A percentile compares a stretch with the other conserved stretches of the same genome.
Evolutionary conservation across 2,329 filamentous ascomycete genomes (phyloP).

Genomic region (Talaromyces funiculosus): DNA sequence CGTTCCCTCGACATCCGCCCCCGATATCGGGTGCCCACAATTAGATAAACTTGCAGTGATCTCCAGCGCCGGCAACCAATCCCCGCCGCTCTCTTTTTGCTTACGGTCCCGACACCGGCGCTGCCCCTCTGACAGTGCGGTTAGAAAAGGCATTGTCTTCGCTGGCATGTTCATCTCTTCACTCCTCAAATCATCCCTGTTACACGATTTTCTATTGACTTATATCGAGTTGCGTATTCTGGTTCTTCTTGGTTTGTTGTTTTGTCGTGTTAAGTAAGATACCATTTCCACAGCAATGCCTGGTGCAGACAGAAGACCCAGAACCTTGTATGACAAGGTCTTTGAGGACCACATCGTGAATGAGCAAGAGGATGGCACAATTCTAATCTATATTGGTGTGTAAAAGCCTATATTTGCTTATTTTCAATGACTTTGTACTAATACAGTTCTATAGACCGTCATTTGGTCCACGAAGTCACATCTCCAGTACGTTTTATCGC

Average conservation of each 20-base stretch:
- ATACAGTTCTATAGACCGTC: constrained; percentile 60
- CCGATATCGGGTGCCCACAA: constrained; percentile 10
- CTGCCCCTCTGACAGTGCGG: constrained; percentile 9
- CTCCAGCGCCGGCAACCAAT: constrained; percentile 3
- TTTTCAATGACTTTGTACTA: neutral
- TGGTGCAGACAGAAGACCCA: constrained; percentile 62
- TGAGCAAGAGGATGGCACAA: constrained; percentile 87
- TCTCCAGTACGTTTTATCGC: constrained; percentile 60
- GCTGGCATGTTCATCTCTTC: neutral
- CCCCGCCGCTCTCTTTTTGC: neutral
- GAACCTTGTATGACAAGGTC: constrained; percentile 97
- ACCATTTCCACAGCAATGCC: constrained; percentile 54
- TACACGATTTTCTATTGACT: neutral
- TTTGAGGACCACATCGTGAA: constrained; percentile 91
- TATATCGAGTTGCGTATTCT: neutral
- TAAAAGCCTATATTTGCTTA: neutral
- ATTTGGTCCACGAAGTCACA: constrained; percentile 97
- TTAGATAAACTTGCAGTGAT: neutral
- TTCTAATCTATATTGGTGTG: constrained; percentile 87
- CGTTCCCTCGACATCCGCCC: neutral
- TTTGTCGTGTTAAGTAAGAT: neutral
- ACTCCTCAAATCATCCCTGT: neutral
- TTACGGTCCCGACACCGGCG: constrained; percentile 13
- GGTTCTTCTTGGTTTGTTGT: neutral
- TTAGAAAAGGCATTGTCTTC: constrained; percentile 11